Base-by-base conservation (phyloP, 1,284 basidiomycete species). In the Marasmius tenuissimus region DNA sequence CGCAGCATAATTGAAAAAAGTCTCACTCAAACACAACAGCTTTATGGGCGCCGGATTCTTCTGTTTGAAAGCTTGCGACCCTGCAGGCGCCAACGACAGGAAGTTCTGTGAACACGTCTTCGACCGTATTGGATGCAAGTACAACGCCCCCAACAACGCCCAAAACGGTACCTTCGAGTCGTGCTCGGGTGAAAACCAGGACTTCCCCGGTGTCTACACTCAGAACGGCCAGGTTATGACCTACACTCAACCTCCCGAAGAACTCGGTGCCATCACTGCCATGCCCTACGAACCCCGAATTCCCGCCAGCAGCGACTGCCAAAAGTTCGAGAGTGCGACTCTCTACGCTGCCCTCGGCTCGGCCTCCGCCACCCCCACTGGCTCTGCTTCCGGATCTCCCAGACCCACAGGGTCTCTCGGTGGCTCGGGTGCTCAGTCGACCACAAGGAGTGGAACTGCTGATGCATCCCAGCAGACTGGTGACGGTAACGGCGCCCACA, bases 231-330 rank as follows among this genome's bases (percentile, higher is more conserved):
- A 70, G 55, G 75, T 75, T 16, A 52, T 71, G 57, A 77, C 80
- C 39, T 86, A 81, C 74, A 74, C 75, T 7, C 85, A 87, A 71
- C 84, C 84, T 4, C 75, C 85, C 22, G 85, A 87, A 66, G 81
- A 81, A 11, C 75, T 86, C 47, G 85, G 86, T 4, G 69, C 78
- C 0, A 85, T 87, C 68, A 73, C 73, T 38, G 76, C 77, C n/a
- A 75, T 90, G 33, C 88, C 89, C 0, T 92, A 88, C 76, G 76
- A 77, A 0, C 77, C 88, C 4, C 70, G 67, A 8, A 72, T 85
- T 45, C 88, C 89, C 4, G 73, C 84, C 27, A 27, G 27, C 27
- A 27, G 27, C 27, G 27, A 27, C 2, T 27, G 27, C 27, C 27
- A 27, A 27, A 27, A 27, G 27, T 27, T 27, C 27, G 48, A 49